Evolutionary conservation across 73 alveolate species (phyloP).

Genomic region (Paramecium tetraurelia): DNA sequence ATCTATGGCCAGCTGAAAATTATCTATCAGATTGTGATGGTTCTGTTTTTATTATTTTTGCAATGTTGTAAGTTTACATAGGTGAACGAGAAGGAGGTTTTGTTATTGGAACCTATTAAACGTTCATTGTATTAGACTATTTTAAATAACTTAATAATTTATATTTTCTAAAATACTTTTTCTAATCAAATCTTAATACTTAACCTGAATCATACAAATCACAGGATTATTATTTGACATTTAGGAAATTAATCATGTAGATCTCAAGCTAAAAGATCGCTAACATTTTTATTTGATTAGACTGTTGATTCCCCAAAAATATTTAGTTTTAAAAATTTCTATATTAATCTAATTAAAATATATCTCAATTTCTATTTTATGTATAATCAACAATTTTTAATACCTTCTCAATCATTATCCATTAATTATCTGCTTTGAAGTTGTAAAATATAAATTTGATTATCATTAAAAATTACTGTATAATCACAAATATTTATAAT

Average conservation of each 20-base stretch:
- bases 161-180: neutral
- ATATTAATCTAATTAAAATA: no score
- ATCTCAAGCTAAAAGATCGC: no score
- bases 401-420: no score
- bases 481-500: neutral
- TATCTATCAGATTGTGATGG: conserved; percentile 15
- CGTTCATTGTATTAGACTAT: neutral
- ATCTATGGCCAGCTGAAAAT: conserved; percentile 14
- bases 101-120: conserved; percentile 18
- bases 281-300: no score
- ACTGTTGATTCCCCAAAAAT: no score
- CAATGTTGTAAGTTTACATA: neutral
- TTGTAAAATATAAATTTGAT: neutral
- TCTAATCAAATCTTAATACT: neutral
- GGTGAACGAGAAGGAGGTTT: conserved; percentile 53
- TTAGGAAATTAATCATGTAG: no score
- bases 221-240: neutral
- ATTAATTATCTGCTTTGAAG: no score
- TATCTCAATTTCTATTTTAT: no score
- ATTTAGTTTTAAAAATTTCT: no score
- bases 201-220: neutral
- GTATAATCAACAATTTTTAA: no score
- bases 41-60: conserved; percentile 15
- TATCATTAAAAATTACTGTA: neutral
- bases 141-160: neutral